These are phyloP conservation scores for Hymenoscyphus linearis DNA, from an alignment of 2,329 filamentous ascomycete genomes.

Conservation along the genomic window DNA sequence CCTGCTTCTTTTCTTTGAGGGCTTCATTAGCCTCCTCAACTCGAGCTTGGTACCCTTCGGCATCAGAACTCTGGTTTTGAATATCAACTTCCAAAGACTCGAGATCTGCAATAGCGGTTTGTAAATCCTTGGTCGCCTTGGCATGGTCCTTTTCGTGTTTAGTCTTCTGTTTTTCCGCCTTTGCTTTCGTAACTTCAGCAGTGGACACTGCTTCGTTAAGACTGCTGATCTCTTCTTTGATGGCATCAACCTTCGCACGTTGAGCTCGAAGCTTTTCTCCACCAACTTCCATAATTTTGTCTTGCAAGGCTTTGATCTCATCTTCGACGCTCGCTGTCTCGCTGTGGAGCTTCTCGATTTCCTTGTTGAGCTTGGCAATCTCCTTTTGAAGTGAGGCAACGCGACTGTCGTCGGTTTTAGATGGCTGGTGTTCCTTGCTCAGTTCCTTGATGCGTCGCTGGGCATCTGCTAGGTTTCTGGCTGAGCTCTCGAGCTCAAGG, in stretches of 20 bases:
- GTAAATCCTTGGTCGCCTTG: slow-evolving; percentile 75
- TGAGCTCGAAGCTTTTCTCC: slow-evolving; percentile 88
- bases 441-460: slow-evolving; percentile 83
- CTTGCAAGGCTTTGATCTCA: slow-evolving; percentile 87
- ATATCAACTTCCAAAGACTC: slow-evolving; percentile 76
- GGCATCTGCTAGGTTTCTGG: slow-evolving; percentile 77
- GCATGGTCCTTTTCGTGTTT: slow-evolving; percentile 82
- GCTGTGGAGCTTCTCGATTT: slow-evolving; percentile 71
- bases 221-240: slow-evolving; percentile 79
- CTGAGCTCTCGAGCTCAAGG: slow-evolving; percentile 82
- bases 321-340: slow-evolving; percentile 88
- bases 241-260: slow-evolving; percentile 80
- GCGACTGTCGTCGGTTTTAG: slow-evolving; percentile 72
- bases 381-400: slow-evolving; percentile 70
- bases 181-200: slow-evolving; percentile 82
- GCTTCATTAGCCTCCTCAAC: slow-evolving; percentile 80
- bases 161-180: slow-evolving; percentile 84
- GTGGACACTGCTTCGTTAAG: slow-evolving; percentile 77
- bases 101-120: slow-evolving; percentile 64
- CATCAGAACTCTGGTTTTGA: slow-evolving; percentile 67
- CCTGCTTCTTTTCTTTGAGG: slow-evolving; percentile 72
- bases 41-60: slow-evolving; percentile 64
- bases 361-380: slow-evolving; percentile 67
- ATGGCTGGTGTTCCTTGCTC: slow-evolving; percentile 72
- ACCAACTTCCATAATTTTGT: slow-evolving; percentile 98